Conservation (phyloP, 73 alveolate genomes). For the Durusdinium trenchii region DNA sequence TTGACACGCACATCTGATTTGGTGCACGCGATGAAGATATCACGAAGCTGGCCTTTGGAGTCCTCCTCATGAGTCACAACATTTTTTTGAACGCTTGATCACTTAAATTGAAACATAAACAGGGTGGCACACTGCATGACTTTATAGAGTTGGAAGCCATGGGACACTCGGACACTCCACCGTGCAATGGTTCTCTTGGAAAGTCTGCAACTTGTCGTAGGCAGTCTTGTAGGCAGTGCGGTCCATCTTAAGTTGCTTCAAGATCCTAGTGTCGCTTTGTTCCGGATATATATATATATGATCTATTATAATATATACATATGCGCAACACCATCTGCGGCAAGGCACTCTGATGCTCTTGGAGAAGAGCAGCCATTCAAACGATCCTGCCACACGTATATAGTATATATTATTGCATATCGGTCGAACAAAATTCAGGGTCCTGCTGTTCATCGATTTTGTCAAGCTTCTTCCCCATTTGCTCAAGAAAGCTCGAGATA, state of each 20-base stretch:
- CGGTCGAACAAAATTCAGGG: too few species aligned
- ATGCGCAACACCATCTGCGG: too few species aligned
- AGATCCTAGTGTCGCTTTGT: too few species aligned
- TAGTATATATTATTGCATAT: too few species aligned
- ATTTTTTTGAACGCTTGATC: too few species aligned
- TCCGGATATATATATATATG: too few species aligned
- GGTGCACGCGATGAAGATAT: background rate
- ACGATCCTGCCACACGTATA: too few species aligned
- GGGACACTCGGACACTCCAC: background rate
- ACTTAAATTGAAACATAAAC: background rate
- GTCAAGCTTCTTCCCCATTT: conserved; percentile 33
- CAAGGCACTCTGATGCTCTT: too few species aligned
- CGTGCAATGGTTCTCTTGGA: background rate
- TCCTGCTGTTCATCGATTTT: background rate
- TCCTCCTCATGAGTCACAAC: background rate
- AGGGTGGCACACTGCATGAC: background rate
- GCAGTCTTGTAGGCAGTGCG: background rate
- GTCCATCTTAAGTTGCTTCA: background rate
- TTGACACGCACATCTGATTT: background rate
- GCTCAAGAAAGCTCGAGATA: background rate
- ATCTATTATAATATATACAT: too few species aligned
- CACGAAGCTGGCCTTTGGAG: background rate
- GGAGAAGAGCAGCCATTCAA: too few species aligned
- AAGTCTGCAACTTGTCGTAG: background rate
- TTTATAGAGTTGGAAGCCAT: background rate